Evolutionary conservation across 2,329 filamentous ascomycete genomes (phyloP).

Genomic region (Metarhizium album): DNA sequence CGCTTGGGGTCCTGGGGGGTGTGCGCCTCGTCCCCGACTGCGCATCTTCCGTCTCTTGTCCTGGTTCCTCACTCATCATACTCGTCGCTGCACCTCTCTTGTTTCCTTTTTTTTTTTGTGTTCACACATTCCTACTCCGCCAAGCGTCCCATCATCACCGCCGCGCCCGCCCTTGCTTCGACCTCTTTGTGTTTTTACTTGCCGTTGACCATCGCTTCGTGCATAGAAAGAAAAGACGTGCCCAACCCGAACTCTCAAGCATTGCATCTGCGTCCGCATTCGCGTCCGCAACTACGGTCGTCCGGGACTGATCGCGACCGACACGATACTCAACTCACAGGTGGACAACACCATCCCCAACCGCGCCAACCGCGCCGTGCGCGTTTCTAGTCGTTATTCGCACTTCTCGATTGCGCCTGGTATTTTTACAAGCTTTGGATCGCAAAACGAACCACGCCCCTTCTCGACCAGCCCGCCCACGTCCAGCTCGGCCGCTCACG

Average conservation of each 20-base stretch:
- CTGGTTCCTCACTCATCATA: neutral
- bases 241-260: neutral
- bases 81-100: neutral
- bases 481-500: neutral
- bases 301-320: neutral
- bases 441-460: neutral
- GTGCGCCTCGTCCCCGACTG: conserved; percentile 4
- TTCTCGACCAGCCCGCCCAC: neutral
- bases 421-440: neutral
- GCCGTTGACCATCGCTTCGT: neutral
- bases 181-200: neutral
- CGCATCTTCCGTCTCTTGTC: conserved; percentile 2
- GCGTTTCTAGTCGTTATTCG: neutral
- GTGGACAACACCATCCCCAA: neutral
- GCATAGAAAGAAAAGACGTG: neutral
- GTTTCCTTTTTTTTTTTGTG: neutral
- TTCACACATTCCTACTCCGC: neutral
- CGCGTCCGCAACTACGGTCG: neutral
- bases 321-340: neutral
- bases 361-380: neutral
- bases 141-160: neutral
- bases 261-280: neutral
- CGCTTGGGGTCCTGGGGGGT: neutral
- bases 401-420: neutral
- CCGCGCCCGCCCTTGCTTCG: neutral